Percentiles rank a stretch among this genome's conserved stretches.
Evolutionary conservation across 305 asterid species (phyloP).

Genomic region (Fraxinus platypoda): DNA sequence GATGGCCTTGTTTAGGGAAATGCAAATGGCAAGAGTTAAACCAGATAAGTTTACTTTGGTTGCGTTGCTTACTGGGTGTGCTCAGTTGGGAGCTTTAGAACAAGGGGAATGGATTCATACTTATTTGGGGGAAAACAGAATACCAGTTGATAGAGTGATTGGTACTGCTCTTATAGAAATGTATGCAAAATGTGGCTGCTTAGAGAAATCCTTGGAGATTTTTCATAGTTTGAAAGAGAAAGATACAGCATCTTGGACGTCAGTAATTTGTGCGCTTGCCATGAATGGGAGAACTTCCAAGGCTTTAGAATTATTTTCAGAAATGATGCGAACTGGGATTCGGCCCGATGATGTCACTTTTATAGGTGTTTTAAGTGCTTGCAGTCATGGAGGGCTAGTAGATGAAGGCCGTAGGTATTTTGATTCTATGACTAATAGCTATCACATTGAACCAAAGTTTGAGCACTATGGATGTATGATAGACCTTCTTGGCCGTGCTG

Average conservation of each 20-base stretch:
- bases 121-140: slow-evolving; percentile 44
- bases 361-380: slow-evolving; percentile 67
- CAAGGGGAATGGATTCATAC: slow-evolving; percentile 66
- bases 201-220: slow-evolving; percentile 51
- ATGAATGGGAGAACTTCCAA: slow-evolving; percentile 49
- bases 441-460: slow-evolving; percentile 53
- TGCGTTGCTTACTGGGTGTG: slow-evolving; percentile 72
- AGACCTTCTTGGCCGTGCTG: slow-evolving; percentile 73
- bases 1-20: slow-evolving; percentile 45
- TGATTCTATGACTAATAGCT: slow-evolving; percentile 39
- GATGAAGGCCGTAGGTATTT: slow-evolving; percentile 63
- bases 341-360: slow-evolving; percentile 62
- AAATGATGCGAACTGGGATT: slow-evolving; percentile 50
- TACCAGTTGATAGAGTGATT: slow-evolving; percentile 47
- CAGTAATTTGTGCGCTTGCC: slow-evolving; percentile 62
- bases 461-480: slow-evolving; percentile 71
- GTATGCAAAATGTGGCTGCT: slow-evolving; percentile 73
- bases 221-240: slow-evolving; percentile 46
- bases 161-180: slow-evolving; percentile 78
- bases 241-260: slow-evolving; percentile 67
- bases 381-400: slow-evolving; percentile 70
- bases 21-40: slow-evolving; percentile 53
- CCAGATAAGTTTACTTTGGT: slow-evolving; percentile 74
- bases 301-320: slow-evolving; percentile 54
- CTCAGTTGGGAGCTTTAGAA: slow-evolving; percentile 57